A percentile compares a stretch with the other conserved stretches of the same genome.
Evolutionary conservation across 2,329 filamentous ascomycete species (phyloP).

Genomic region (Aureobasidium uvarum): DNA sequence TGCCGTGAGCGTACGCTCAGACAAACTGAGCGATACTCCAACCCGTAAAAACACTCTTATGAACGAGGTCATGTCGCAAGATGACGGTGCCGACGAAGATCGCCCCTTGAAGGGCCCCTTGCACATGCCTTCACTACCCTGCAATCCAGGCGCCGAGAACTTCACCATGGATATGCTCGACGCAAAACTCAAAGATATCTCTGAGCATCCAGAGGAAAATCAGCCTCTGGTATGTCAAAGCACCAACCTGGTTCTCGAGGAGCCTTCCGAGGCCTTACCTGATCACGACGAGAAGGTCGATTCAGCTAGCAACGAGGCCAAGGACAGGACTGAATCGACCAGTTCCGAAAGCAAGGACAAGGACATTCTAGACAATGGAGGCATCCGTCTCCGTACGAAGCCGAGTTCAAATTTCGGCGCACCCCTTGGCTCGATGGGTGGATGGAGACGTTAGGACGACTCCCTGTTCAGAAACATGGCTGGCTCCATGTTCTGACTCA

Average conservation of each 20-base stretch:
- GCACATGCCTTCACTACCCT: constrained; percentile 40
- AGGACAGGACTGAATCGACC: constrained; percentile 1
- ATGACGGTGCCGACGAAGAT: constrained; percentile 37
- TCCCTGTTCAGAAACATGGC: constrained; percentile 27
- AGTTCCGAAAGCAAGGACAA: constrained; percentile 2
- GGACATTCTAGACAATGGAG: constrained; percentile 30
- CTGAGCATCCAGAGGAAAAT: constrained; percentile 36
- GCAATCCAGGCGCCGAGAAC: constrained; percentile 37
- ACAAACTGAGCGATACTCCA: constrained; percentile 39
- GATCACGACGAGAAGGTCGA: constrained; percentile 12
- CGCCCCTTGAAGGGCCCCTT: constrained; percentile 37
- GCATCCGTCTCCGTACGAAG: constrained; percentile 41
- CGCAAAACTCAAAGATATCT: constrained; percentile 37
- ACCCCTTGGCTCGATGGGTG: constrained; percentile 38
- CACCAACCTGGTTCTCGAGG: background rate
- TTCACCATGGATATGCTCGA: constrained; percentile 40
- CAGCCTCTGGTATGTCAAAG: constrained; percentile 35
- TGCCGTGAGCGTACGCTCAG: constrained; percentile 28
- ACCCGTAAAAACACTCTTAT: constrained; percentile 40
- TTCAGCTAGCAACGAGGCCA: constrained; percentile 11
- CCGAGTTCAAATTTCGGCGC: constrained; percentile 40
- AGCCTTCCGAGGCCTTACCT: background rate
- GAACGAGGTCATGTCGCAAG: constrained; percentile 35
- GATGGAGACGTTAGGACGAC: constrained; percentile 32
- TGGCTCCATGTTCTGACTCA: constrained; percentile 5